Conservation (phyloP, 2,329 filamentous ascomycete species). For the Alternaria infectoria region DNA sequence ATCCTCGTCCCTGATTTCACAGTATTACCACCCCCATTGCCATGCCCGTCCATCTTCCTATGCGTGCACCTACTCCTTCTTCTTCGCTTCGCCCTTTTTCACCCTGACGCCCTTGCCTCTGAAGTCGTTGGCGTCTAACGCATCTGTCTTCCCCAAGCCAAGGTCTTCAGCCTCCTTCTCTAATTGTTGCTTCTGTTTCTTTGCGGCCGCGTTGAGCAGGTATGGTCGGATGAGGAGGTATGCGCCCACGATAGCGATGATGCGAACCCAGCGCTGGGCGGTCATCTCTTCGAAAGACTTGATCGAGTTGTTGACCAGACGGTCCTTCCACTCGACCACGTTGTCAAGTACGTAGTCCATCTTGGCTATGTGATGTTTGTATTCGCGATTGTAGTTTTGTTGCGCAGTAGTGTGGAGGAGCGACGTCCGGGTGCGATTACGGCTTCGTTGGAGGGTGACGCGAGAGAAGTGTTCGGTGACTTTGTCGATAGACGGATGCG, state of each 20-base stretch:
- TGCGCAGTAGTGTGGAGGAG: neutral
- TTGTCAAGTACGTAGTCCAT: conserved; percentile 32
- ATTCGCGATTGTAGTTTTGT: neutral
- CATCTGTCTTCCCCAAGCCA: conserved; percentile 36
- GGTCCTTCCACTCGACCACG: conserved; percentile 43
- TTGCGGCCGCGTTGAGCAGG: conserved; percentile 70
- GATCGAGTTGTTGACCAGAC: conserved; percentile 50
- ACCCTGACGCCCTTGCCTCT: conserved; percentile 31
- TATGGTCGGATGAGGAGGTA: conserved; percentile 76
- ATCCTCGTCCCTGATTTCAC: neutral
- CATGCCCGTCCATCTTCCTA: neutral
- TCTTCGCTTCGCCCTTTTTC: conserved; percentile 55
- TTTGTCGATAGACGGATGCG: neutral
- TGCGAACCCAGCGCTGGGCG: conserved; percentile 64
- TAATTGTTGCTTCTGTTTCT: conserved; percentile 68
- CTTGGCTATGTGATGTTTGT: conserved; percentile 1
- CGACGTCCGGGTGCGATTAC: neutral
- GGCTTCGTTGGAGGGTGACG: neutral
- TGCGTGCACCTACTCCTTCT: conserved; percentile 30
- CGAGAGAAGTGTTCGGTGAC: neutral
- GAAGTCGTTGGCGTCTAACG: conserved; percentile 42
- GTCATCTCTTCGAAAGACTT: conserved; percentile 54
- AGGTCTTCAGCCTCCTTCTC: conserved; percentile 58
- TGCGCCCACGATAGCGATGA: conserved; percentile 73
- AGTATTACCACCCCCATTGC: neutral